phyloP scores from a whole-genome alignment of 768 basidiomycete species.

The Galerina marginata region DNA sequence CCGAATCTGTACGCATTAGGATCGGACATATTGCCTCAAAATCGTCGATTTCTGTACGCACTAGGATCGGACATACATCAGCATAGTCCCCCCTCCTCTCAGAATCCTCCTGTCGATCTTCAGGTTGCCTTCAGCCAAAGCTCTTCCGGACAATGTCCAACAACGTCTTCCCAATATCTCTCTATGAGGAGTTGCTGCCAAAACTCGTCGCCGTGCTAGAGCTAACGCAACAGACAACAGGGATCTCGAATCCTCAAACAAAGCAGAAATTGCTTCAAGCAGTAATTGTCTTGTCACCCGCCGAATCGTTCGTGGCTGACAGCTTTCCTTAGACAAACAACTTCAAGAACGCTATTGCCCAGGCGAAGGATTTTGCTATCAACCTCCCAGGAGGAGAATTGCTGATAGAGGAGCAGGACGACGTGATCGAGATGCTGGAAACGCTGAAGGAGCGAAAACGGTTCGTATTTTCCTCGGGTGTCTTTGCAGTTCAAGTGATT shows the following conservation, averaged over 20 bases:
- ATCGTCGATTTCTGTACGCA: too few relatives aligned
- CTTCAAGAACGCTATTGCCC: conserved; percentile 61
- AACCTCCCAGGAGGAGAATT: conserved; percentile 77
- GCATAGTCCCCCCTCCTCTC: too few relatives aligned
- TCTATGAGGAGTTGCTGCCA: conserved; percentile 62
- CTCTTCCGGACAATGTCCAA: too few relatives aligned
- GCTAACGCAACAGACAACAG: conserved; percentile 62
- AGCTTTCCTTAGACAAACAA: conserved; percentile 65
- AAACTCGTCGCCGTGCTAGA: conserved; percentile 68
- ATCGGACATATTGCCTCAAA: too few relatives aligned
- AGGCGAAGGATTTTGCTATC: conserved; percentile 64
- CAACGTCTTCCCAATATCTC: conserved; percentile 43
- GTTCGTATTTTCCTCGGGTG: conserved; percentile 38
- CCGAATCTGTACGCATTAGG: too few relatives aligned
- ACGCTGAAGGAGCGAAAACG: conserved; percentile 65
- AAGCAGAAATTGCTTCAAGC: conserved; percentile 73
- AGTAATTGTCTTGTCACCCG: conserved; percentile 39
- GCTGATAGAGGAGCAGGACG: conserved; percentile 68
- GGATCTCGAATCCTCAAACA: conserved; percentile 56
- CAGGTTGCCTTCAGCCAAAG: too few relatives aligned
- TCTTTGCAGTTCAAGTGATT: background rate
- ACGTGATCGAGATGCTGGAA: conserved; percentile 73
- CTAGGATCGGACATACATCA: too few relatives aligned
- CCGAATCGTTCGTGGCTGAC: background rate
- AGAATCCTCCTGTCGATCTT: too few relatives aligned